Conservation (phyloP, 257 asterid species). For the Verbascum thapsus region DNA sequence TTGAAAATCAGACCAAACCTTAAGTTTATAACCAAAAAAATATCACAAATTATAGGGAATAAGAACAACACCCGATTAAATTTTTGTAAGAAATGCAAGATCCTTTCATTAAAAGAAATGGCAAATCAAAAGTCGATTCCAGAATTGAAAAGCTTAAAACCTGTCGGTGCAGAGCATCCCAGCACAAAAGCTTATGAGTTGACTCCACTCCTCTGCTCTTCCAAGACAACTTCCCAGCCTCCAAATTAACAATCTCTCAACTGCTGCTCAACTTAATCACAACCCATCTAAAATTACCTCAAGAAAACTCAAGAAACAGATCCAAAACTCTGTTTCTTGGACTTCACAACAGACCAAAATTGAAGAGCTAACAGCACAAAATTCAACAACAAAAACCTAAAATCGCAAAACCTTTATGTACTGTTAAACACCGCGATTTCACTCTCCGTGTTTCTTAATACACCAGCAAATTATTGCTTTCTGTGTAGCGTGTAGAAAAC, state of each 20-base stretch:
- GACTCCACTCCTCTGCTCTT: constrained; percentile 81
- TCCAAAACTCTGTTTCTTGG: constrained; percentile 30
- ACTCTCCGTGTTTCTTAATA: background rate
- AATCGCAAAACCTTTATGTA: background rate
- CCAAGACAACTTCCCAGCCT: constrained; percentile 63
- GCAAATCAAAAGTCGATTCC: constrained; percentile 7
- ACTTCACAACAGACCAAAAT: constrained; percentile 27
- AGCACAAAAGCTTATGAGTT: constrained; percentile 64
- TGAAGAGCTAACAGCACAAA: constrained; percentile 13
- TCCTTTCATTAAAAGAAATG: no score
- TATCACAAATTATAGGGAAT: no score
- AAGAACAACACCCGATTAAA: no score
- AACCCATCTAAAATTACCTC: constrained; percentile 42
- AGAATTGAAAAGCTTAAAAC: constrained; percentile 39
- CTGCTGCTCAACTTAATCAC: constrained; percentile 38
- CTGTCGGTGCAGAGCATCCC: constrained; percentile 99
- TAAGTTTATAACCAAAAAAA: constrained; percentile 15
- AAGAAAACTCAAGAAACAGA: constrained; percentile 31
- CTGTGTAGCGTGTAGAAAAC: background rate
- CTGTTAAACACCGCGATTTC: background rate
- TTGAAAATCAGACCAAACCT: background rate
- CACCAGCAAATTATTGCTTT: background rate
- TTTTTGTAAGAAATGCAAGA: no score
- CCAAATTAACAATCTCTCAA: constrained; percentile 34
- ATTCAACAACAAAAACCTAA: constrained; percentile 10